Conservation (phyloP, 192 early-diverging fungal genomes). For the Thamnidium elegans region DNA sequence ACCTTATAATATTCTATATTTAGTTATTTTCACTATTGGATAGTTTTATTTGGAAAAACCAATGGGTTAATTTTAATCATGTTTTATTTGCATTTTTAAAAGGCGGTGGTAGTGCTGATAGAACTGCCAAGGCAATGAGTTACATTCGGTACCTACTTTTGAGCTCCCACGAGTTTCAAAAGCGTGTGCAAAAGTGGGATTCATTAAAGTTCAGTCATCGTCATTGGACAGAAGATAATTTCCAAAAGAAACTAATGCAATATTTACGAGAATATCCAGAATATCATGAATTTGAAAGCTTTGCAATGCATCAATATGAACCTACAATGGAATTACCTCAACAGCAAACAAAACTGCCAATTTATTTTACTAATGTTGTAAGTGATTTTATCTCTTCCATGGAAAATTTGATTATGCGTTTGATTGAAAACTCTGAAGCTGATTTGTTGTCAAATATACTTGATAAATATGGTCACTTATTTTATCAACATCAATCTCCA, state of each 20-base stretch:
- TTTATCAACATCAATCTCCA: conserved; percentile 64
- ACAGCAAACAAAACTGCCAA: conserved; percentile 55
- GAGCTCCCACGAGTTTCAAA: conserved; percentile 44
- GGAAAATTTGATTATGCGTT: conserved; percentile 61
- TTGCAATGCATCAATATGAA: conserved; percentile 43
- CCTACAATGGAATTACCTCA: conserved; percentile 53
- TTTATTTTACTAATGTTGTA: conserved; percentile 69
- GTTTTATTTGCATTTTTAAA: conserved; percentile 64
- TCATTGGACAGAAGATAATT: conserved; percentile 71
- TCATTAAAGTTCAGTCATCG: conserved; percentile 59
- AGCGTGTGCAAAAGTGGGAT: conserved; percentile 64
- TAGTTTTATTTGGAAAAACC: conserved; percentile 69
- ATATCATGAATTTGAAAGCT: conserved; percentile 71
- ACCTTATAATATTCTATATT: too few species aligned
- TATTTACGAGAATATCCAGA: conserved; percentile 70
- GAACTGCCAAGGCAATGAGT: conserved; percentile 45
- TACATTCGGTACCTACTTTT: conserved; percentile 53
- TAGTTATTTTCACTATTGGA: conserved; percentile 48
- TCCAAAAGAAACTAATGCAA: conserved; percentile 58
- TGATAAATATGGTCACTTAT: conserved; percentile 59
- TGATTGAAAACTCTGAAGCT: conserved; percentile 65
- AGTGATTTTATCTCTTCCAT: conserved; percentile 63
- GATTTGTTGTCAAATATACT: conserved; percentile 58
- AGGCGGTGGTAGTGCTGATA: conserved; percentile 52
- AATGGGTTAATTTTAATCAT: conserved; percentile 67